Percentiles rank a stretch among this genome's conserved stretches.
These are phyloP conservation scores for Dryadomyces quercivorus DNA, from an alignment of 2,329 filamentous ascomycete genomes.

Conservation along the genomic window DNA sequence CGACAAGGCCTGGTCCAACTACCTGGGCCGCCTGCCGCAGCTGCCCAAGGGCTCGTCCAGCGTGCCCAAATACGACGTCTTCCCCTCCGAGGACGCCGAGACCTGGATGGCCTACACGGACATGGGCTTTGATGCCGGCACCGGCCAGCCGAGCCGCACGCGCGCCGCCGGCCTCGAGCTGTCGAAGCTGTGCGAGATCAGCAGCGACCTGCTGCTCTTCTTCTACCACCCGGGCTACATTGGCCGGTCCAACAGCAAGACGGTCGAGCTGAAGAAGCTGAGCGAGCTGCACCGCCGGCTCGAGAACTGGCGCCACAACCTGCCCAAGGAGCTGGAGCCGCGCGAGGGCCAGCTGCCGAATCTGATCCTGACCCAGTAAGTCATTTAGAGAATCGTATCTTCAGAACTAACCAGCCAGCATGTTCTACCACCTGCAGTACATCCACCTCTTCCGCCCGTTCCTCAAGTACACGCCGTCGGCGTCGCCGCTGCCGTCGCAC, in stretches of 20 bases:
- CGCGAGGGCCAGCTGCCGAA: slow-evolving; percentile 83
- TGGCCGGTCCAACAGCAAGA: slow-evolving; percentile 55
- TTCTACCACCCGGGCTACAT: slow-evolving; percentile 79
- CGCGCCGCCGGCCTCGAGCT: slow-evolving; percentile 74
- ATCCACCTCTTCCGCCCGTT: slow-evolving; percentile 95
- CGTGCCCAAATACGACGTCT: slow-evolving; percentile 81
- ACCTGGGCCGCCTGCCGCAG: slow-evolving; percentile 82
- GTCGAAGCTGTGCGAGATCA: slow-evolving; percentile 79
- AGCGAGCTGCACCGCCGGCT: slow-evolving; percentile 83
- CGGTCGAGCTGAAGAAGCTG: slow-evolving; percentile 79
- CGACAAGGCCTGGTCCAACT: slow-evolving; percentile 98
- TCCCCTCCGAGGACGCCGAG: slow-evolving; percentile 76
- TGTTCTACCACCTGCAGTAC: slow-evolving; percentile 86
- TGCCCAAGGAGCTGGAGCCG: slow-evolving; percentile 79
- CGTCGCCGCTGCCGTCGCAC: slow-evolving; percentile 72
- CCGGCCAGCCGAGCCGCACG: slow-evolving; percentile 70
- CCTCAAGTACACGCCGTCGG: slow-evolving; percentile 72
- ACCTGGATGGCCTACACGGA: slow-evolving; percentile 74
- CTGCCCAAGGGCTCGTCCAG: slow-evolving; percentile 68
- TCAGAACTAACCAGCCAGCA: slow-evolving; percentile 47
- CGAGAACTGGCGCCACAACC: slow-evolving; percentile 74
- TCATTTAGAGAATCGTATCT: too few relatives aligned
- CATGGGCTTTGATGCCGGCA: slow-evolving; percentile 58
- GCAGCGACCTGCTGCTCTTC: slow-evolving; percentile 73
- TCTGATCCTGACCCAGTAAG: slow-evolving; percentile 73